Evolutionary conservation across 2,329 filamentous ascomycete species (phyloP), one percentile per base, ranked within the genome.

Genomic region (Botryosphaeria dothidea): DNA sequence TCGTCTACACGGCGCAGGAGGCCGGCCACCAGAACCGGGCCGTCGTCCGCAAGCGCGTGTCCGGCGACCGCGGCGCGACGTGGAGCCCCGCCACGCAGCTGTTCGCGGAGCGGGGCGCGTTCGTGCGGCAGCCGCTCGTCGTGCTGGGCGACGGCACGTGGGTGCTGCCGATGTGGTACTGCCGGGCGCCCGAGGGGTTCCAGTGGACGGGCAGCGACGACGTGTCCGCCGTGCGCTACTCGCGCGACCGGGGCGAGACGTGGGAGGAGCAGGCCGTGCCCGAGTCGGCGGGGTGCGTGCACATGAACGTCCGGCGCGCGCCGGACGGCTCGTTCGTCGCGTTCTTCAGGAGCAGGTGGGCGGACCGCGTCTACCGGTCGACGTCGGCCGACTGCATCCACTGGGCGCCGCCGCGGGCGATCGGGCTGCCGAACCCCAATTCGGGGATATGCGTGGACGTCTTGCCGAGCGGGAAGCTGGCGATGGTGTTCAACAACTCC

Each of bases 161-260:
- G 79, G 72, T 79, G 0, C 66, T 82, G 5, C 80, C 81, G 1
- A 75, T 79, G 1, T 82, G 80, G 67, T 77, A 80, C 67, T 82
- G 80, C 57, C 75, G 80, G 4, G 75, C 75, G 0, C 73, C 76
- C 1, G 72, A 75, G 0, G 80, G 79, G 0, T 75, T 77, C 4
- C 70, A 79, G 15, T 82, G 81, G 81, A 74, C 81, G 2, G 81
- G 80, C 0, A 81, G 76, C 38, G 77, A 82, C 46, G 81, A 82
- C 27, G 75, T 80, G 0, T 80, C 80, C 0, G 77, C 74, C 0
- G 66, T 82, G 1, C 72, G 78, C 6, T 76, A 75, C 46, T 78
- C 77, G 1, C 62, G 67, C 2, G 79, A 82, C 21, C 67, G 71
- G 4, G 80, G 81, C 2, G 60, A 70, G 23, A 79, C 77, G 0